Evolutionary conservation across 129 eudicot species (phyloP), one percentile per base, ranked within the genome.

Genomic region (Centella asiatica): DNA sequence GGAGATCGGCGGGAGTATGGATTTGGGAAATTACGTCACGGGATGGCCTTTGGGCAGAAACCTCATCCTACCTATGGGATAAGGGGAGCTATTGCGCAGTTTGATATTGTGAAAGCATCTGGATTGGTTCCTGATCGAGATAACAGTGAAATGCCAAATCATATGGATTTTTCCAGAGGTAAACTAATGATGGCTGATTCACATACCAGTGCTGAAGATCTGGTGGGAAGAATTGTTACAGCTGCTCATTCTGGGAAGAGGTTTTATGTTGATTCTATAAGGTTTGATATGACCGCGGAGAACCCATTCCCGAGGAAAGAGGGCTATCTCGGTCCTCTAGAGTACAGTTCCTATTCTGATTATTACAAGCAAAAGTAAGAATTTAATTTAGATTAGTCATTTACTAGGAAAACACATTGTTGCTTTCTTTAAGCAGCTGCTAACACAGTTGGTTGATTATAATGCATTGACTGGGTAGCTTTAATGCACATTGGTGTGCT

Each of bases 181-280:
- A 84, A 81, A 61, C 51, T 92, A 77, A 73, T 78, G 95, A 77
- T 92, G 92, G 99, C 99, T 51, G 96, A 92, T 80, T 77, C 83
- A 44, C 80, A 62, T 72, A 52, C 81, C 22, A 63, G 68, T 57
- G 83, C 88, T 29, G 82, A 87, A 48, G 88, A 92, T 69, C 62
- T 92, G 53, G 81, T 87, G 42, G 99, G 99, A 46, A 92, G 69
- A 81, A 87, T 92, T 74, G 88, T 92, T 33, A 92, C 99, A 17
- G 99, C 99, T 55, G 96, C 96, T 84, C 99, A 92, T 75, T 92
- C 99, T 19, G 99, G 99, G 57, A 92, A 92, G 75, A 76, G 99
- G 78, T 92, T 92, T 72, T 87, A 84, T 69, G 96, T 92, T 31
- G 96, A 92, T 72, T 92, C 88, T 58, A 78, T 92, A 28, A 82